Evolutionary conservation across 805 yeast species (phyloP), one percentile per base, ranked within the genome.

Genomic region (Millerago galiae): DNA sequence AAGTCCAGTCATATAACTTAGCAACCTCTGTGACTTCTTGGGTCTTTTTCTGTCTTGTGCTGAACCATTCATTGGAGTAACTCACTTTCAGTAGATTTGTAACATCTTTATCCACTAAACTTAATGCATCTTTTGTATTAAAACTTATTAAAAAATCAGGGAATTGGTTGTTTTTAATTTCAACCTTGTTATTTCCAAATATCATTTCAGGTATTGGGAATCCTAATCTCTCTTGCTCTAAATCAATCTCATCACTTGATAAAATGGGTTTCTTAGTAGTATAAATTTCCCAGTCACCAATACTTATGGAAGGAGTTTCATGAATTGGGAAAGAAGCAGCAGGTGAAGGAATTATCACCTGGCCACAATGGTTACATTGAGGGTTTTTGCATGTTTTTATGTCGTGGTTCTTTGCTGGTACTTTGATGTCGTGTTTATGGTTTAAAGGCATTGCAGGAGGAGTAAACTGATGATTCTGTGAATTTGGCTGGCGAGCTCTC

Each of bases 121-220:
- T 75, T 41, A 84, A 62, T 0, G 95, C 96, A 56, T 83, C 93
- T 34, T 81, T 64, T 0, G 96, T 81, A 56, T 84, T 81, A 62
- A 90, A 89, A 34, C 68, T 71, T 12, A 91, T 70, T 30, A 59
- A 47, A 67, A 75, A 75, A 29, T 63, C 64, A 8, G 44, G 42
- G 37, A 67, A 53, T 10, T 49, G 42, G 4, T 52, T 49, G 46
- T 75, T 71, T 39, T 63, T 67, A 10, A 89, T 58, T 38, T 70
- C 73, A 10, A 89, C 78, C 43, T 64, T 63, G 57, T 85, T 90
- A 51, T 85, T 78, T 9, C 98, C 98, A 65, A 93, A 93, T 6
- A 93, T 89, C 98, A 93, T 93, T 60, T 93, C 99, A 1, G 99
- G 99, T 34, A 91, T 64, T 0, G 98, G 95, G 47, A 91, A 77